Evolutionary conservation across 2,329 filamentous ascomycete genomes (phyloP).

Genomic region (Penicillium oxalicum): DNA sequence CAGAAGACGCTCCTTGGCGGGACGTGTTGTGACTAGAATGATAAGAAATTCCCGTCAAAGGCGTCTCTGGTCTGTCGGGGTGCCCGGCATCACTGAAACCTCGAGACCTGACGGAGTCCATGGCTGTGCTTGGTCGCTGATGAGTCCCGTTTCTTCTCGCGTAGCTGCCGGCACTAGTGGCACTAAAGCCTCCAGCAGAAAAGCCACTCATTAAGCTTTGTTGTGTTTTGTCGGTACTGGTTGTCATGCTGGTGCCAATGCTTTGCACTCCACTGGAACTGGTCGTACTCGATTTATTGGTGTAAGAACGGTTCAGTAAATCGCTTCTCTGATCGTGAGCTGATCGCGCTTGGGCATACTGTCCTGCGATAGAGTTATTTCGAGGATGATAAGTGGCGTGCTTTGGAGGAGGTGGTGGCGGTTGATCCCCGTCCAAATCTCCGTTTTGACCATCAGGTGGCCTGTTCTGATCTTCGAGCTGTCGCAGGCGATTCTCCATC

Average conservation of each 20-base stretch:
- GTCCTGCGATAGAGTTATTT: constrained; percentile 38
- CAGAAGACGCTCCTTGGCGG: constrained; percentile 55
- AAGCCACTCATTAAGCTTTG: constrained; percentile 89
- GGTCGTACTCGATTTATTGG: constrained; percentile 79
- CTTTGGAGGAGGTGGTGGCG: constrained; percentile 59
- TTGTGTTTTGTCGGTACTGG: constrained; percentile 70
- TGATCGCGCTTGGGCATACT: constrained; percentile 34
- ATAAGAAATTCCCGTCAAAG: constrained; percentile 74
- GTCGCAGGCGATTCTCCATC: constrained; percentile 77
- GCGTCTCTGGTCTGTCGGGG: constrained; percentile 44
- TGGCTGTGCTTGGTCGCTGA: constrained; percentile 42
- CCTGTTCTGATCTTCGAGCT: constrained; percentile 55
- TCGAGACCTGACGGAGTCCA: constrained; percentile 35
- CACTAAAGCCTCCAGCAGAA: constrained; percentile 85
- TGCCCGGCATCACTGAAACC: constrained; percentile 35
- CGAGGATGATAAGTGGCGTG: constrained; percentile 40
- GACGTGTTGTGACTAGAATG: constrained; percentile 75
- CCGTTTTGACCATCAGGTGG: constrained; percentile 47
- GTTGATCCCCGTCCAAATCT: constrained; percentile 45
- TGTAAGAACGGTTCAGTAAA: constrained; percentile 70
- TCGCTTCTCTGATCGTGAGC: constrained; percentile 70
- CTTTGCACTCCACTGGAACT: constrained; percentile 67
- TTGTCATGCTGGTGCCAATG: constrained; percentile 57
- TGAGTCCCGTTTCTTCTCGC: constrained; percentile 56
- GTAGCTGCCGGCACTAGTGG: constrained; percentile 90